Conservation (phyloP, 805 yeast species). For the Schwanniomyces pseudopolymorphus region DNA sequence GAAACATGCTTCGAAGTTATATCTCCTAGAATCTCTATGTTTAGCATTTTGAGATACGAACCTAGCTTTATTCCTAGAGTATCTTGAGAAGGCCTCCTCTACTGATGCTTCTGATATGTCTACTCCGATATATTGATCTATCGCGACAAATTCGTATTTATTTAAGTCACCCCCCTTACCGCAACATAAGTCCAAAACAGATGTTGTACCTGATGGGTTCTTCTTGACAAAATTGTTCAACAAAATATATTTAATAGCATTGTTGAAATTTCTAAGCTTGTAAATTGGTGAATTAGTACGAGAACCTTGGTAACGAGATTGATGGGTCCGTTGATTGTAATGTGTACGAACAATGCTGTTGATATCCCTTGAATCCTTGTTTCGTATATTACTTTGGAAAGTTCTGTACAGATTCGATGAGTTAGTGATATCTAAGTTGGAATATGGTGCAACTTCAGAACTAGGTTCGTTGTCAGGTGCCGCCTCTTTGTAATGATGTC, state of each 20-base stretch:
- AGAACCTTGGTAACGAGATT: conserved; percentile 55
- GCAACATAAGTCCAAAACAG: conserved; percentile 83
- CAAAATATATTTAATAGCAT: conserved; percentile 83
- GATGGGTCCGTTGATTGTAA: conserved; percentile 80
- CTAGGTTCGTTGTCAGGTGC: conserved; percentile 6
- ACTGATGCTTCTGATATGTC: conserved; percentile 91
- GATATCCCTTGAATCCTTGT: conserved; percentile 39
- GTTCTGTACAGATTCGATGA: conserved; percentile 28
- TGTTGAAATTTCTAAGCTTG: conserved; percentile 85
- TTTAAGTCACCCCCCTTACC: conserved; percentile 98
- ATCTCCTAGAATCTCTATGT: conserved; percentile 39
- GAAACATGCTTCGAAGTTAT: conserved; percentile 76
- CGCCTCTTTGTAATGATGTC: background rate
- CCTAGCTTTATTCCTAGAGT: conserved; percentile 48
- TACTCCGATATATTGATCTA: conserved; percentile 80
- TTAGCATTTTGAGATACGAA: conserved; percentile 28
- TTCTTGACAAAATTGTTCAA: conserved; percentile 63
- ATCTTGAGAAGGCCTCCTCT: conserved; percentile 79
- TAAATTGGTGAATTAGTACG: conserved; percentile 81
- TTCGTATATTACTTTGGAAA: conserved; percentile 37
- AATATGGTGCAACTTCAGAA: conserved; percentile 16
- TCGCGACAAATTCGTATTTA: conserved; percentile 77
- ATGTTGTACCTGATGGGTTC: conserved; percentile 27
- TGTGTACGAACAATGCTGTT: conserved; percentile 76
- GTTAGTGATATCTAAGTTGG: conserved; percentile 21